Base-by-base conservation (phyloP, 176 grass and related monocot genomes). In the Bothriochloa decipiens region DNA sequence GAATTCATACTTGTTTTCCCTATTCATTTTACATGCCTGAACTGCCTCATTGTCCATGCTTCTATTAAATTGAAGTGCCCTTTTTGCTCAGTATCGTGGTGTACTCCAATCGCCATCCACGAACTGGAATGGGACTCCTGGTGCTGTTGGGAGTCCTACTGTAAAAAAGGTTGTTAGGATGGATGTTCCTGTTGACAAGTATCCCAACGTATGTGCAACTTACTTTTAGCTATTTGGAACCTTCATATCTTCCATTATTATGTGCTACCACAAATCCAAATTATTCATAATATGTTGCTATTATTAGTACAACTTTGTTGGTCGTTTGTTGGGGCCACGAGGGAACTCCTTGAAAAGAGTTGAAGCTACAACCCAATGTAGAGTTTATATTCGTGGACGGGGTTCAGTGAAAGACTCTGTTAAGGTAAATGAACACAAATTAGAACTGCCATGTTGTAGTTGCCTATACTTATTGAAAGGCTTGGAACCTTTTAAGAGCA, bases 291-390 rank as follows among this genome's bases (percentile, higher is more conserved):
- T 79, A 17, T 86, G 85, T 76, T 81, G 33, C 81, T 80, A 75
- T 81, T 65, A 63, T 84, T 85, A 99, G 96, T 99, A 73, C 88
- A 99, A 99, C 61, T 99, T 99, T 91, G 96, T 99, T 82, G 96
- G 96, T 43, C 93, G 96, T 71, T 90, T 99, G 81, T 84, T 99
- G 89, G 96, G 96, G 36, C 96, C 96, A 42, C 93, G 96, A 67
- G 96, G 93, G 45, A 99, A 96, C 82, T 99, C 96, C 17, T 84
- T 99, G 88, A 99, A 99, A 93, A 93, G 96, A 92, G 96, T 99
- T 80, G 96, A 99, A 90, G 91, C 87, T 65, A 83, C 93, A 36
- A 99, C 96, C 23, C 96, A 99, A 62, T 99, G 96, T 88, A 93
- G 96, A 85, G 89, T 99, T 77, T 99, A 92, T 87, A 99, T 99